A percentile compares a stretch with the other conserved stretches of the same genome.
These are phyloP conservation scores for Mycena venus DNA, from an alignment of 768 basidiomycete species.

Conservation along the genomic window DNA sequence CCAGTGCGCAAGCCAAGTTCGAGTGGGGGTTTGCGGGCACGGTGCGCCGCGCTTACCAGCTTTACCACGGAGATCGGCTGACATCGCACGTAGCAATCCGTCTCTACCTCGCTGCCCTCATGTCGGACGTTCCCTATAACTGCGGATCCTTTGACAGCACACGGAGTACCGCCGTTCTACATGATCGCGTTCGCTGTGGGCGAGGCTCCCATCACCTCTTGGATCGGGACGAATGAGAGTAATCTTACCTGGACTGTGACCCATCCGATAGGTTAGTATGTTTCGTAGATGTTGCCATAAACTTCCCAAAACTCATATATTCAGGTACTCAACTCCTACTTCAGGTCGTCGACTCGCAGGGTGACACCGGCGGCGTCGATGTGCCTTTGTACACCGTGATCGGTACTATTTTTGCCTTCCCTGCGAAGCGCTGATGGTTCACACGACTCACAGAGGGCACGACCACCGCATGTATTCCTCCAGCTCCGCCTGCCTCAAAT, in stretches of 20 bases:
- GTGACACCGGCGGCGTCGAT: constrained; percentile 50
- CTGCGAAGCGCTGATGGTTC: neutral
- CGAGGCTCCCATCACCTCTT: constrained; percentile 43
- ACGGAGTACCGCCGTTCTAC: constrained; percentile 48
- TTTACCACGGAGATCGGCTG: neutral
- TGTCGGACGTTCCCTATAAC: neutral
- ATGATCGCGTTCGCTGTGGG: constrained; percentile 49
- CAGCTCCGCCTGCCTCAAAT: constrained; percentile 20
- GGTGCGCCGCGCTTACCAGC: neutral
- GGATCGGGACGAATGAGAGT: constrained; percentile 44
- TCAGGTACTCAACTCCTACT: constrained; percentile 53
- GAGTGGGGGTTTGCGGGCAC: neutral
- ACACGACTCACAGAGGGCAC: constrained; percentile 38
- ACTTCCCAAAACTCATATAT: neutral
- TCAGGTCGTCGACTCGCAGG: constrained; percentile 50
- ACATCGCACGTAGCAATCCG: neutral
- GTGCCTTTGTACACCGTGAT: constrained; percentile 43
- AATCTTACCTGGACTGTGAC: constrained; percentile 50
- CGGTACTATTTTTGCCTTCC: constrained; percentile 38
- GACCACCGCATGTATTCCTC: constrained; percentile 45
- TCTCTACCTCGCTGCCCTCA: neutral
- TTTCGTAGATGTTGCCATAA: neutral
- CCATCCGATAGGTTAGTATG: constrained; percentile 47
- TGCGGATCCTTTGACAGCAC: neutral
- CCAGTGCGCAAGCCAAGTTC: too few species aligned